Conservation (phyloP, 805 yeast species). For the Ogataea paraovalis region DNA sequence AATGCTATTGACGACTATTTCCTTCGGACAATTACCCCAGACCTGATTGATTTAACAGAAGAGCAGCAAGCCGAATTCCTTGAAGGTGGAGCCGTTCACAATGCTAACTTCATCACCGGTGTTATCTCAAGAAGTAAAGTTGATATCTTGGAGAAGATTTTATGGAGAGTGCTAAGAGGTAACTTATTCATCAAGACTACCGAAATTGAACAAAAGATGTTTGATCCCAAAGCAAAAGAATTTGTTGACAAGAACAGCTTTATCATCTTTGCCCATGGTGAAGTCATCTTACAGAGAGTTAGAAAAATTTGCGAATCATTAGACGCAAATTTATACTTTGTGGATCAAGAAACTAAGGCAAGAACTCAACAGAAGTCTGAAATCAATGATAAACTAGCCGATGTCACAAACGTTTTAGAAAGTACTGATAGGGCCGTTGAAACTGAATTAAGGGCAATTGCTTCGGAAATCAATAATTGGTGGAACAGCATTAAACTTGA, state of each 20-base stretch:
- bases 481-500: conserved; percentile 51
- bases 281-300: conserved; percentile 64
- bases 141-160: conserved; percentile 68
- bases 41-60: conserved; percentile 27
- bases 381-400: conserved; percentile 49
- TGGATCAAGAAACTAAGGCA: conserved; percentile 40
- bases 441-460: conserved; percentile 62
- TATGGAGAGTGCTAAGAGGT: conserved; percentile 93
- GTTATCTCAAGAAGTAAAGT: conserved; percentile 72
- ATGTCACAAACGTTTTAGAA: conserved; percentile 46
- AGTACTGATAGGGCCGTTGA: conserved; percentile 50
- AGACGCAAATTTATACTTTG: conserved; percentile 72
- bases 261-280: conserved; percentile 90
- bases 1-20: conserved; percentile 48
- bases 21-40: conserved; percentile 21
- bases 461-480: conserved; percentile 61
- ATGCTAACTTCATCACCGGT: conserved; percentile 65
- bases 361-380: conserved; percentile 37
- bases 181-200: conserved; percentile 74
- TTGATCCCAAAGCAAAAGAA: conserved; percentile 55
- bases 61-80: conserved; percentile 35
- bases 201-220: conserved; percentile 66
- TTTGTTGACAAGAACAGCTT: conserved; percentile 74
- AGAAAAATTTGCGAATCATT: conserved; percentile 84
- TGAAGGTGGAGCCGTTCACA: conserved; percentile 35